These are phyloP conservation scores for Botrytis pseudocinerea DNA, from an alignment of 2,329 filamentous ascomycete genomes.

Conservation along the genomic window DNA sequence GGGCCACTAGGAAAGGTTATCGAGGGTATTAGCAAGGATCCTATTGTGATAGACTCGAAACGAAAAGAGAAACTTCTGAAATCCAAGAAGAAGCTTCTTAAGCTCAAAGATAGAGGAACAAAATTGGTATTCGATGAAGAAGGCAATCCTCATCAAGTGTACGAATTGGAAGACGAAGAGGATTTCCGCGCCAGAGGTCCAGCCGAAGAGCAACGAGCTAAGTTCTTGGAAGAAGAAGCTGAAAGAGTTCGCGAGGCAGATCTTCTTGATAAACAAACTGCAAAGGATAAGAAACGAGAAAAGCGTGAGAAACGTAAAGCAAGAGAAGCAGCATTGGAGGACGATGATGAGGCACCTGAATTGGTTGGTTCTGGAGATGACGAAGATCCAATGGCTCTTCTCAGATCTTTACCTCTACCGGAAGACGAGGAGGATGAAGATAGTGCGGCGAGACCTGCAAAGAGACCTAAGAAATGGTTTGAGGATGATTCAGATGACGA, in stretches of 20 bases:
- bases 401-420: slow-evolving; percentile 58
- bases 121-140: slow-evolving; percentile 93
- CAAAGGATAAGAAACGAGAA: slow-evolving; percentile 74
- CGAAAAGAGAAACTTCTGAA: slow-evolving; percentile 92
- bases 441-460: slow-evolving; percentile 57
- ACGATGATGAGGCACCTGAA: slow-evolving; percentile 36
- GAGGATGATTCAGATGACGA: slow-evolving; percentile 61
- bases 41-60: slow-evolving; percentile 88
- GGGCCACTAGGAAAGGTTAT: slow-evolving; percentile 59
- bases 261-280: slow-evolving; percentile 76
- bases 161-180: slow-evolving; percentile 84
- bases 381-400: slow-evolving; percentile 57
- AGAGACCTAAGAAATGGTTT: slow-evolving; percentile 79
- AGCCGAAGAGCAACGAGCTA: slow-evolving; percentile 71
- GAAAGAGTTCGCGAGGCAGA: slow-evolving; percentile 73
- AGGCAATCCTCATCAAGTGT: slow-evolving; percentile 78
- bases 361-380: slow-evolving; percentile 44
- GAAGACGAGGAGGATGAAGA: slow-evolving; percentile 51
- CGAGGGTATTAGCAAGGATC: slow-evolving; percentile 64
- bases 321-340: slow-evolving; percentile 57
- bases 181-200: slow-evolving; percentile 74
- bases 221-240: slow-evolving; percentile 76
- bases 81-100: slow-evolving; percentile 91
- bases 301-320: slow-evolving; percentile 67
- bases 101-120: slow-evolving; percentile 81